These are phyloP conservation scores for Xanthoconium separans DNA, from an alignment of 1,284 basidiomycete genomes.

Conservation along the genomic window DNA sequence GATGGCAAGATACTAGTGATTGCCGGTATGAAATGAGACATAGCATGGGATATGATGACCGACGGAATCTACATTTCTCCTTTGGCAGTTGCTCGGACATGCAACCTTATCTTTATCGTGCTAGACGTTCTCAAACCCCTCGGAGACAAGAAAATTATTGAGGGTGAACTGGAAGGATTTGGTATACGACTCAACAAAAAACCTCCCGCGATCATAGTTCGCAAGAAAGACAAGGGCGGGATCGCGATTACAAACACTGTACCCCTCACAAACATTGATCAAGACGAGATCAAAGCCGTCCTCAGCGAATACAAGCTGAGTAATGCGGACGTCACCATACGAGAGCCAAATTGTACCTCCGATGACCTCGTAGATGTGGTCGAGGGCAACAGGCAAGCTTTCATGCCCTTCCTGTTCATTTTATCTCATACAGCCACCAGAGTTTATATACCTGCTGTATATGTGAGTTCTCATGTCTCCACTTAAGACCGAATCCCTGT, in stretches of 20 bases:
- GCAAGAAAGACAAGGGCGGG: slow-evolving; percentile 95
- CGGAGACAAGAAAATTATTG: slow-evolving; percentile 91
- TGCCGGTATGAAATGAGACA: slow-evolving; percentile 60
- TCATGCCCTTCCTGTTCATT: background rate
- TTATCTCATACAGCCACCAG: slow-evolving; percentile 39
- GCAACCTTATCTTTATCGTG: slow-evolving; percentile 98
- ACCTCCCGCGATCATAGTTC: slow-evolving; percentile 85
- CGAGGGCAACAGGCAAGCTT: slow-evolving; percentile 80
- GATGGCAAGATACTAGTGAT: slow-evolving; percentile 51
- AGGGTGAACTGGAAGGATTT: slow-evolving; percentile 93
- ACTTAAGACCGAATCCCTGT: background rate
- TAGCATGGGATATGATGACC: slow-evolving; percentile 4
- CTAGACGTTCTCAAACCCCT: slow-evolving; percentile 97
- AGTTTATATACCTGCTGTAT: slow-evolving; percentile 92
- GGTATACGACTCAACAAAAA: slow-evolving; percentile 96
- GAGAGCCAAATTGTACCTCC: slow-evolving; percentile 89
- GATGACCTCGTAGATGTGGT: slow-evolving; percentile 98
- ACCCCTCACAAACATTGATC: slow-evolving; percentile 94
- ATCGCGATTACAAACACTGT: slow-evolving; percentile 94
- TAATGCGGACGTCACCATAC: slow-evolving; percentile 93
- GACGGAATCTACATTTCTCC: slow-evolving; percentile 15
- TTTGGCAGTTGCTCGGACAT: slow-evolving; percentile 85
- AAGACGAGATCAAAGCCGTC: slow-evolving; percentile 96
- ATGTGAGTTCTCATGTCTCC: slow-evolving; percentile 50
- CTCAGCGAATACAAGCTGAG: slow-evolving; percentile 88